Percentiles rank a stretch among this genome's conserved stretches.
These are phyloP conservation scores for Mucor plumbeus DNA, from an alignment of 371 early-diverging fungal genomes.

Conservation along the genomic window DNA sequence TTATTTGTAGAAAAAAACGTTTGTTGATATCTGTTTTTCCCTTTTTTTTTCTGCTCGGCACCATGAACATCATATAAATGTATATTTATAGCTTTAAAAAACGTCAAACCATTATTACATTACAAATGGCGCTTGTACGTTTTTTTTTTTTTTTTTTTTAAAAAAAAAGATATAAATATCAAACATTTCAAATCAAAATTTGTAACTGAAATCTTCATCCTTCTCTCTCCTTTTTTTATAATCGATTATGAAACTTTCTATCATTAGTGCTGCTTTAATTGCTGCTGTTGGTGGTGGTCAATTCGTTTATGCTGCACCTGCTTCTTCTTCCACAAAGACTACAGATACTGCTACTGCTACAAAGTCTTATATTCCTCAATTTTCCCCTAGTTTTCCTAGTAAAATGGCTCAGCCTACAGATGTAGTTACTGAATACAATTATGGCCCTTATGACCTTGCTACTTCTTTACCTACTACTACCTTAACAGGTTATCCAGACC, in stretches of 20 bases:
- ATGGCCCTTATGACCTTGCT: conserved; percentile 18
- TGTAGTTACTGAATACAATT: conserved; percentile 18
- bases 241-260: conserved; percentile 16
- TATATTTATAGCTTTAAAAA: too few species aligned
- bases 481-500: conserved; percentile 38
- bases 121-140: background rate
- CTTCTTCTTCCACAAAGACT: conserved; percentile 2
- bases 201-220: background rate
- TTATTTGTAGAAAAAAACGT: too few species aligned
- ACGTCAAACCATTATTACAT: background rate
- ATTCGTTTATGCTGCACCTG: conserved; percentile 14
- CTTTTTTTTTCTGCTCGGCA: background rate
- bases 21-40: too few species aligned
- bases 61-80: background rate
- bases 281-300: background rate
- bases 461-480: conserved; percentile 1
- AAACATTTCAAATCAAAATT: background rate
- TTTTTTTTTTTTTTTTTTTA: too few species aligned
- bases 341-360: conserved; percentile 3
- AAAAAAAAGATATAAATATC: background rate
- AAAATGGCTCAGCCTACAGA: conserved; percentile 20
- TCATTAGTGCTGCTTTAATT: conserved; percentile 13
- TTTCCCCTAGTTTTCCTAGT: conserved; percentile 43
- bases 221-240: conserved; percentile 10
- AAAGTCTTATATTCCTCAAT: conserved; percentile 16